Evolutionary conservation across 176 grass and related monocot genomes (phyloP), one percentile per base, ranked within the genome.

Genomic region (Lolium multiflorum): DNA sequence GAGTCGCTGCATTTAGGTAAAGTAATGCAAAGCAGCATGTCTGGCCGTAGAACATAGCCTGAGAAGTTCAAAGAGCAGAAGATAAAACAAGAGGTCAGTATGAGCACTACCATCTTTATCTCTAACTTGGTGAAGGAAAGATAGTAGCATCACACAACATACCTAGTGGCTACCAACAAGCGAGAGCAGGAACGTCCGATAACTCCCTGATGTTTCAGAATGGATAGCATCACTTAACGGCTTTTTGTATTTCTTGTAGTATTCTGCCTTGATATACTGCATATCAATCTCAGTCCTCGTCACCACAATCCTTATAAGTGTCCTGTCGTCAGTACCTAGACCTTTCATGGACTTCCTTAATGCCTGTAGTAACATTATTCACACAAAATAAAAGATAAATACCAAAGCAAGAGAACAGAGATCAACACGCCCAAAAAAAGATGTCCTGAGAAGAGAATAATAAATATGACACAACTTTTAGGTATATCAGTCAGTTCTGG

Each of bases 271-370:
- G 71, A 99, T 93, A 77, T 99, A 99, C 47, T 94, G 97, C 97
- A 99, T 99, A 54, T 99, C 97, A 70, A 99, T 97, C 87, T 99
- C 97, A 66, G 92, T 82, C 87, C 97, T 87, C 9, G 97, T 97
- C 37, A 94, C 92, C 31, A 97, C 87, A 16, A 97, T 67, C 90
- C 97, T 90, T 80, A 92, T 81, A 74, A 99, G 90, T 77, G 94
- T 90, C 10, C 75, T 86, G 83, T 99, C 94, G 87, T 97, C 87
- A 14, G 94, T 99, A 28, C 97, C 94, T 47, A 99, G 60, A 49
- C 97, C 94, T 89, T 90, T 97, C 97, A 97, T 99, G 83, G 97
- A 64, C 79, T 97, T 99, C n/a, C 86, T 78, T 77, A 99, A 83
- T 22, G 89, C 89, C 97, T 99, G 85, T 76, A 91, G 83, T 73